Evolutionary conservation across 2,329 filamentous ascomycete species (phyloP).

Genomic region (Fusarium praegraminearum): DNA sequence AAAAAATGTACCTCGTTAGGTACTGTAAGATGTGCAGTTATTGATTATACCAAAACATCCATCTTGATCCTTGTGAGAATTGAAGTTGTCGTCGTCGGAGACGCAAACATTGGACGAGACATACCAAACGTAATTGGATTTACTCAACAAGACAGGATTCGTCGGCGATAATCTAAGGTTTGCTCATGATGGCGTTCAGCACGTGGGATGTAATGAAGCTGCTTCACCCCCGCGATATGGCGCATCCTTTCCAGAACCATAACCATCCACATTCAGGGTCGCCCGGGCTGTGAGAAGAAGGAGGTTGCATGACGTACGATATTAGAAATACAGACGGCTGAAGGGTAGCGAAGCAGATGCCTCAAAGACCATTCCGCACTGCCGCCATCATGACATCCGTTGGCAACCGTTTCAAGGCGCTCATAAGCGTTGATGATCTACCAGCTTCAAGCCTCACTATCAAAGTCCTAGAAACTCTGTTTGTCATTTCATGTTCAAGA

Average conservation of each 20-base stretch:
- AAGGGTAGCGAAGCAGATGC: conserved; percentile 2
- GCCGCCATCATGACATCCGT: conserved; percentile 28
- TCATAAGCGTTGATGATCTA: conserved; percentile 4
- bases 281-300: conserved; percentile 27
- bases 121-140: conserved; percentile 35
- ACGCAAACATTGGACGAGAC: not conserved
- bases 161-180: conserved; percentile 21
- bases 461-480: conserved; percentile 23
- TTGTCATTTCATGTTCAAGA: conserved; percentile 10
- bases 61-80: not conserved
- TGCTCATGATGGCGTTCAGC: not conserved
- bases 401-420: conserved; percentile 44
- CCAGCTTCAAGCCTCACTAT: conserved; percentile 29
- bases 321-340: not conserved
- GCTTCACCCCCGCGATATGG: conserved; percentile 30
- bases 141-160: conserved; percentile 9
- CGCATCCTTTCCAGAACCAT: conserved; percentile 18
- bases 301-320: conserved; percentile 36
- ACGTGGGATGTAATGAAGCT: conserved; percentile 31
- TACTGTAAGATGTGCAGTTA: conserved; percentile 31
- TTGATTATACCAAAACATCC: not conserved
- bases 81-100: conserved; percentile 1
- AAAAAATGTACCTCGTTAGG: conserved; percentile 12
- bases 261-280: conserved; percentile 19
- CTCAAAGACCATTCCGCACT: conserved; percentile 8